These are phyloP conservation scores for Porphyra umbilicalis DNA, from an alignment of 31 red algal genomes.

Conservation along the genomic window DNA sequence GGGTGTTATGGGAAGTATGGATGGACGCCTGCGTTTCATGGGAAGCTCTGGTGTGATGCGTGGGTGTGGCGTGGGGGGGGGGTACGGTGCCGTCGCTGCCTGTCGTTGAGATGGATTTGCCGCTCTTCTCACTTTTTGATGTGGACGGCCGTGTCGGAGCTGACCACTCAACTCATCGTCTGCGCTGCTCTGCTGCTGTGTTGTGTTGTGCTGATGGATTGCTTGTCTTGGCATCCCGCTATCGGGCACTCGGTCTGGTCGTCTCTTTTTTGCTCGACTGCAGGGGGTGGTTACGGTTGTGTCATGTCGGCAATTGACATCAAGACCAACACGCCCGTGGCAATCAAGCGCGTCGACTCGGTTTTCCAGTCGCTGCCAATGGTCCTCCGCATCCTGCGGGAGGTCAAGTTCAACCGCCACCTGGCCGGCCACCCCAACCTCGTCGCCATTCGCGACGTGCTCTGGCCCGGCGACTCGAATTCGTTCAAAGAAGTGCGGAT, in stretches of 20 bases:
- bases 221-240: background rate
- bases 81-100: background rate
- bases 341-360: constrained; percentile 75
- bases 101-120: background rate
- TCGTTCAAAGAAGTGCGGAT: constrained; percentile 90
- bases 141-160: no score
- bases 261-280: background rate
- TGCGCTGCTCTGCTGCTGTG: background rate
- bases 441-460: constrained; percentile 79
- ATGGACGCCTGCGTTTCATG: background rate
- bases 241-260: background rate
- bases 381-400: constrained; percentile 89
- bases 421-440: constrained; percentile 82
- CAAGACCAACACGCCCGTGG: constrained; percentile 48
- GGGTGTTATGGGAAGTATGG: background rate
- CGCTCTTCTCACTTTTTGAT: no score
- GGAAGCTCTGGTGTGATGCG: background rate
- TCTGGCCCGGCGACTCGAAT: constrained; percentile 68
- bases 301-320: constrained; percentile 73
- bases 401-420: constrained; percentile 86
- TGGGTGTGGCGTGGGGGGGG: background rate
- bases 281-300: constrained; percentile 78
- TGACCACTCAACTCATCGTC: no score
- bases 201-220: background rate
- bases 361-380: constrained; percentile 72